Percentiles rank a stretch among this genome's conserved stretches.
Conservation (phyloP, 2,329 filamentous ascomycete genomes). For the Ophiostoma australiae region DNA sequence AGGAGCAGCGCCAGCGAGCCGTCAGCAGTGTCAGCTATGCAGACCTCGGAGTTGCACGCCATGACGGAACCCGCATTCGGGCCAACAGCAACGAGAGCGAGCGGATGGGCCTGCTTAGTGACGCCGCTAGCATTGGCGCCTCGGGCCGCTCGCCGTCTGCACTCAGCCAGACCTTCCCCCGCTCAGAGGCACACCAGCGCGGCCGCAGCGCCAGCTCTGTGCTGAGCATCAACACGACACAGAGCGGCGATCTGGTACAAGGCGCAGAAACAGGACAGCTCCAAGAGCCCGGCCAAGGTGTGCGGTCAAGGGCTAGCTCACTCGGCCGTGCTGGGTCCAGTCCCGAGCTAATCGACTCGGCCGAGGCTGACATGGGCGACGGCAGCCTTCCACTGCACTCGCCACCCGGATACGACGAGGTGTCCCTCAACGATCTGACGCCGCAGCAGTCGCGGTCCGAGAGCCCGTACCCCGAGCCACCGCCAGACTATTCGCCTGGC, state of each 20-base stretch:
- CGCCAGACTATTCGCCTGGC: conserved; percentile 44
- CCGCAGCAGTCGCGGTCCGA: conserved; percentile 34
- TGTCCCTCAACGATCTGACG: conserved; percentile 34
- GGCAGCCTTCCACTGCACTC: conserved; percentile 41
- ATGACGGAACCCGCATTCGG: conserved; percentile 70
- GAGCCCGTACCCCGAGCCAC: conserved; percentile 45
- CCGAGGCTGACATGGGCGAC: conserved; percentile 44
- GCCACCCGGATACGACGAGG: conserved; percentile 50
- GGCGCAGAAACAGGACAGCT: conserved; percentile 18
- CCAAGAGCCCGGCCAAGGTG: neutral
- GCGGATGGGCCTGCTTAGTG: conserved; percentile 63
- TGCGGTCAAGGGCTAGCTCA: conserved; percentile 38
- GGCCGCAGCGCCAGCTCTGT: conserved; percentile 50
- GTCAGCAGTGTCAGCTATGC: conserved; percentile 73
- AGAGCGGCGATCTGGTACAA: conserved; percentile 23
- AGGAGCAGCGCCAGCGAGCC: conserved; percentile 57
- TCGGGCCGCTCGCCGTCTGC: conserved; percentile 35
- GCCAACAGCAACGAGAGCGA: conserved; percentile 71
- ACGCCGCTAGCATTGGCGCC: conserved; percentile 58
- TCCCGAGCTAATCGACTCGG: conserved; percentile 47
- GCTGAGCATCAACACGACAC: conserved; percentile 46
- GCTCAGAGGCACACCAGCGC: conserved; percentile 36
- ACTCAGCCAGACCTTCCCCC: conserved; percentile 26
- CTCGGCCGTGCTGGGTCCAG: conserved; percentile 43
- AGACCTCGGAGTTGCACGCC: conserved; percentile 68